Conservation (phyloP, 164 flowering plant genomes). For the Piper longum region DNA sequence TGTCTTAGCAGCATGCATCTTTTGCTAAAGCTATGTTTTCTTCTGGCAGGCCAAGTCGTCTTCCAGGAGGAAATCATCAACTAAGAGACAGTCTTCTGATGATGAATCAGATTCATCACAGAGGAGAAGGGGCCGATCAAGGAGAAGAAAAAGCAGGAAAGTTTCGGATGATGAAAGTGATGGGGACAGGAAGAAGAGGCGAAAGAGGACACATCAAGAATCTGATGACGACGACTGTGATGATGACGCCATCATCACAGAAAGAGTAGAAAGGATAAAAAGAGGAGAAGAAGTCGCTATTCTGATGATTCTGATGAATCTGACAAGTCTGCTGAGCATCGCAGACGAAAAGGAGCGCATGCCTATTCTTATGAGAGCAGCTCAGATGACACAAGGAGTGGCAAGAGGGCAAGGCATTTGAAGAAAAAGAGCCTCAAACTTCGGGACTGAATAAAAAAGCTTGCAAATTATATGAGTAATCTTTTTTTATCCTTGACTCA, state of each 20-base stretch:
- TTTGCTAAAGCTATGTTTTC: background rate
- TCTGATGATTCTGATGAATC: no score
- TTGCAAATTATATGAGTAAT: background rate
- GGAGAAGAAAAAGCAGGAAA: conserved; percentile 24
- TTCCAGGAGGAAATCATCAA: conserved; percentile 8
- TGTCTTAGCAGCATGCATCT: background rate
- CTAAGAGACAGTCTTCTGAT: conserved; percentile 16
- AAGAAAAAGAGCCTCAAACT: background rate
- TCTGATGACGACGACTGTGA: conserved; percentile 30
- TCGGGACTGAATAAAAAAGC: background rate
- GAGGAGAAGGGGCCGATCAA: conserved; percentile 9
- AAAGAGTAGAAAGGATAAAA: conserved; percentile 44
- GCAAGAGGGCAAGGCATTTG: no score
- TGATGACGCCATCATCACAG: background rate
- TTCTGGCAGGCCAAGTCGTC: background rate
- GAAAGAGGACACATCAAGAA: conserved; percentile 9
- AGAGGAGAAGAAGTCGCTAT: conserved; percentile 36
- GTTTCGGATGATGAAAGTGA: conserved; percentile 4
- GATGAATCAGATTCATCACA: conserved; percentile 15
- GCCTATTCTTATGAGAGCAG: no score
- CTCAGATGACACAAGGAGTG: no score
- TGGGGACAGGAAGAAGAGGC: background rate
- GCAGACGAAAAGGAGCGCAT: background rate
- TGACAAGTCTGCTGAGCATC: background rate
- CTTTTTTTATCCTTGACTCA: background rate